Evolutionary conservation across 2,329 filamentous ascomycete species (phyloP).

Genomic region (Aspergillus fructus): DNA sequence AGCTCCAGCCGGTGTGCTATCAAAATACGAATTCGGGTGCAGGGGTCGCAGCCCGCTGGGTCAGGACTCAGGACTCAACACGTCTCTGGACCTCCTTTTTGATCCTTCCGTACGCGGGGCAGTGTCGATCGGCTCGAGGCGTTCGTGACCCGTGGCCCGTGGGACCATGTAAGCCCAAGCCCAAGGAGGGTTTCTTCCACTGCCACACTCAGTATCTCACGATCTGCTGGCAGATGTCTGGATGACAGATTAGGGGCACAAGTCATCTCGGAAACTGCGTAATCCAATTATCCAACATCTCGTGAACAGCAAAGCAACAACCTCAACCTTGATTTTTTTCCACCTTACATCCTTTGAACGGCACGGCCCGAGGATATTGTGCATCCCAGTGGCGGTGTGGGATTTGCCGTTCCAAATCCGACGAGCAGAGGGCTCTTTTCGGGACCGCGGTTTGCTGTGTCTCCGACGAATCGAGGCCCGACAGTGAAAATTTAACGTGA

Average conservation of each 20-base stretch:
- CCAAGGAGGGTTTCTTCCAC: neutral
- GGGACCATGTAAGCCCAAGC: neutral
- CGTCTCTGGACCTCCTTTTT: conserved; percentile 3
- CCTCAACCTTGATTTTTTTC: neutral
- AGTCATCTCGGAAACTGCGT: neutral
- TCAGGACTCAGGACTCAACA: neutral
- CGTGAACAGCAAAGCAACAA: neutral
- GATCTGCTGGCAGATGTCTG: neutral
- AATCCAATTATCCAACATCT: neutral
- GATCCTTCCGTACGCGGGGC: conserved; percentile 12
- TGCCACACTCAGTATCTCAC: neutral
- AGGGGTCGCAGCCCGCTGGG: neutral
- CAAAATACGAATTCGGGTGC: neutral
- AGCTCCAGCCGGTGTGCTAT: neutral
- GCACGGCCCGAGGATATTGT: conserved; percentile 3
- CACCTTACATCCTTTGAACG: neutral
- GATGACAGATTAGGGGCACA: neutral
- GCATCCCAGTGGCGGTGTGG: neutral
- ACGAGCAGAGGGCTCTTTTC: neutral
- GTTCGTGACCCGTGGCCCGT: neutral
- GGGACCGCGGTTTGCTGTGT: neutral
- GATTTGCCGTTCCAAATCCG: neutral
- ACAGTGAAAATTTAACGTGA: no score
- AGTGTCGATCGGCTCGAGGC: conserved; percentile 9
- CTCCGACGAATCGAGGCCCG: neutral